Evolutionary conservation across 805 yeast genomes (phyloP), one percentile per base, ranked within the genome.

Genomic region (Candida parachauliodes): DNA sequence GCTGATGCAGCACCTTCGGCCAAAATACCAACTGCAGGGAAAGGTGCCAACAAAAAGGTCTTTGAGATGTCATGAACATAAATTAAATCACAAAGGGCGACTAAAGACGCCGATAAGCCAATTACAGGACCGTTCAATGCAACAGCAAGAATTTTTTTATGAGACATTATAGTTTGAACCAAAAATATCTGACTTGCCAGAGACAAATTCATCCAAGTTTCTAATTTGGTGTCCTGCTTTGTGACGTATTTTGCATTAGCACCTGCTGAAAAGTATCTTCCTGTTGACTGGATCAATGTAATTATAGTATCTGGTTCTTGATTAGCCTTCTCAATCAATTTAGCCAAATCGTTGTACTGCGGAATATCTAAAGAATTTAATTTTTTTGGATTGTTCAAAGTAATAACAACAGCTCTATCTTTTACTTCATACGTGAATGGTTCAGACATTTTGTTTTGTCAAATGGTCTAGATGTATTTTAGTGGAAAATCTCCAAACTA

Each of bases 51-150:
- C 45, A 87, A 52, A 51, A 60, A 79, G 41, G 79, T 74, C 34
- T 76, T 72, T 28, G 71, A 65, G 30, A 70, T 74, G 48, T 80
- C 76, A 45, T 70, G 74, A 11, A 82, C 81, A 52, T 85, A 86
- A 7, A 88, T 70, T 41, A 87, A 68, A 59, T 88, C 96, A 59
- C 85, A 78, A 36, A 83, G 60, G 10, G 82, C 75, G 6, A 86
- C 80, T 34, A 88, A 56, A 0, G 88, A 86, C 2, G 89, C 78
- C 23, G 80, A 68, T 40, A 88, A 69, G 0, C 96, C 96, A 40
- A 88, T 73, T 6, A 79, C 95, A 0, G 96, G 95, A 0, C 96
- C 96, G 54, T 88, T 88, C 41, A 88, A 65, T 3, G 88, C 91
- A 28, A 76, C 76, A 17, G 79, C 79, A 24, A 88, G 61, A 6